phyloP scores from a whole-genome alignment of 1,139 yeast species.

The Groenewaldozyma auringiensis region DNA sequence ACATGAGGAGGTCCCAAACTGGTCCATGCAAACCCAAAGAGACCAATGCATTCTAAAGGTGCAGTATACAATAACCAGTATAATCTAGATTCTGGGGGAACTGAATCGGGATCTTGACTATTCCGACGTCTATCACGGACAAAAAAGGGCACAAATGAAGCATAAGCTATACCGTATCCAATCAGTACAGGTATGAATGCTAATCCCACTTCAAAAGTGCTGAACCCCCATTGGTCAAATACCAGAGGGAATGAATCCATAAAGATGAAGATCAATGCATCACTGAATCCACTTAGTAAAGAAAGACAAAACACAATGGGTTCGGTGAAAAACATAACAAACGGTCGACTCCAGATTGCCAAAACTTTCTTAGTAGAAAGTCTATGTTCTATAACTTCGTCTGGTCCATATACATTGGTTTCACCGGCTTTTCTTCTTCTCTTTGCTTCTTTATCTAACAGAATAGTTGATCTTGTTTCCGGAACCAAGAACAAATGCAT shows the following conservation, averaged over 20 bases:
- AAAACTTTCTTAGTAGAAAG: conserved; percentile 13
- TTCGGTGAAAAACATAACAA: conserved; percentile 43
- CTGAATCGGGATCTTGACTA: conserved; percentile 38
- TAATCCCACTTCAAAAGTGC: conserved; percentile 45
- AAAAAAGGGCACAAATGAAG: conserved; percentile 35
- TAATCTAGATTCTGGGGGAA: conserved; percentile 45
- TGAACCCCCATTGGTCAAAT: conserved; percentile 39
- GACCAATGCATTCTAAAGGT: conserved; percentile 46
- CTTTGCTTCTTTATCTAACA: conserved; percentile 41
- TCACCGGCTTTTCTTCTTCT: conserved; percentile 44
- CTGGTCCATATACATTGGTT: conserved; percentile 45
- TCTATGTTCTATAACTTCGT: conserved; percentile 34
- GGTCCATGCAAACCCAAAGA: conserved; percentile 59
- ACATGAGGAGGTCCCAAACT: conserved; percentile 40
- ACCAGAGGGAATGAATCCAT: conserved; percentile 48
- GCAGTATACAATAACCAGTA: conserved; percentile 39
- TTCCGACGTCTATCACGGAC: conserved; percentile 31
- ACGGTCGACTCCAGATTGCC: conserved; percentile 42
- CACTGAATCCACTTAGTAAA: conserved; percentile 51
- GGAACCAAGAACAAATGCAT: conserved; percentile 38
- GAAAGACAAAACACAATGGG: conserved; percentile 59
- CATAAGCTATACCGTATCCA: conserved; percentile 43
- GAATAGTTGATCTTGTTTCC: conserved; percentile 54
- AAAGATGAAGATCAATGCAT: conserved; percentile 54
- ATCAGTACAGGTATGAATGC: conserved; percentile 48